Conservation (phyloP, 345 rosid genomes). For the Eucalyptus pauciflora region DNA sequence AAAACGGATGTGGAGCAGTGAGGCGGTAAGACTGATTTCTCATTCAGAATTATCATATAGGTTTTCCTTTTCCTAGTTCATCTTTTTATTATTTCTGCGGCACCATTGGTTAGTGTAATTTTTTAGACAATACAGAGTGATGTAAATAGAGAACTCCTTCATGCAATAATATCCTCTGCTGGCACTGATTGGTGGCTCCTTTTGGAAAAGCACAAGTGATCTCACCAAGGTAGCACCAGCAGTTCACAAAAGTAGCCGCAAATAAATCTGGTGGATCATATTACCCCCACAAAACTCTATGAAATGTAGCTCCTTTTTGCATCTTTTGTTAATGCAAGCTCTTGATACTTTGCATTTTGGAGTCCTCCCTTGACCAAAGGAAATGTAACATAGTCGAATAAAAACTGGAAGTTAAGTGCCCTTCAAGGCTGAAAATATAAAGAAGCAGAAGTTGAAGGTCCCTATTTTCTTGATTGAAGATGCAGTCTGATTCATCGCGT, state of each 20-base stretch:
- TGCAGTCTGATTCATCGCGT: background rate
- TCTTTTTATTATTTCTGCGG: background rate
- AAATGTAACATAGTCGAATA: background rate
- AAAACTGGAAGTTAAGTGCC: background rate
- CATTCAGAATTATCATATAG: background rate
- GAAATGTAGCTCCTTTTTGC: background rate
- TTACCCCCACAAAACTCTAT: background rate
- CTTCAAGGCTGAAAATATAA: background rate
- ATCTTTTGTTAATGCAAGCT: background rate
- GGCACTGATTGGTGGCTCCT: background rate
- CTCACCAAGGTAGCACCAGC: background rate
- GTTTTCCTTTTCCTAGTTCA: background rate
- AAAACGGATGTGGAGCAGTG: background rate
- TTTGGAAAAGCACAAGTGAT: background rate
- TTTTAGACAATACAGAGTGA: background rate
- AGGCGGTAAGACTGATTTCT: background rate
- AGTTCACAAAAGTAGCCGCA: background rate
- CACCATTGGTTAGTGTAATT: background rate
- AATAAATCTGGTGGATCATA: background rate
- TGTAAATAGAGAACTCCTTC: background rate
- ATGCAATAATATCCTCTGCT: background rate
- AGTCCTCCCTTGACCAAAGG: background rate
- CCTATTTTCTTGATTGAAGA: background rate
- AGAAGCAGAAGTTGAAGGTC: background rate
- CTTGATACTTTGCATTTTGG: background rate